Base-by-base conservation (phyloP, 352 stramenopile genomes). In the Phytophthora pinifolia region DNA sequence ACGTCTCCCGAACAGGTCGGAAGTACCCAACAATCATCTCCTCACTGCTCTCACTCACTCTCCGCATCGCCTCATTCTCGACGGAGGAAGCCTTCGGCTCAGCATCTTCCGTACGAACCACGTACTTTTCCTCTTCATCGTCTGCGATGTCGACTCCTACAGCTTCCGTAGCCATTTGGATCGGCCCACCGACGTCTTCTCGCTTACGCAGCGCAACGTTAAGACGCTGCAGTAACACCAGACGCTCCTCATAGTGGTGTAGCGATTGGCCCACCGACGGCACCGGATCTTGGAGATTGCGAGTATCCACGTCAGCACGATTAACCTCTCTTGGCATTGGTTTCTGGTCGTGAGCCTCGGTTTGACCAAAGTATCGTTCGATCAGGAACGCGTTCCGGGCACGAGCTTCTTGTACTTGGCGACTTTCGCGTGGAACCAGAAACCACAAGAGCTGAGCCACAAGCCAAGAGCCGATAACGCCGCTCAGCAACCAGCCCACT, bases 11-110 rank as follows among this genome's bases (percentile, higher is more conserved):
- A 37, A 68, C 45, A 15, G 52, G 59, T 7, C 65, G 46, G 42
- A 74, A 73, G 45, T 79, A 79, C 6, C 67, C 70, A 4, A 73
- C 57, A 55, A 80, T 58, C 65, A 77, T 74, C 34, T 76, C 53
- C 27, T 77, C 64, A 9, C 32, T 59, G 33, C 12, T 54, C 33
- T 58, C 47, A 25, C 53, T 67, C 4, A 15, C n/a, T 47, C n/a
- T 51, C 10, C 37, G 44, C 13, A 41, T 18, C 4, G 25, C 14
- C 9, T 67, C 46, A 35, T 58, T 41, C 14, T 62, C 51, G 13
- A 4, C 8, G 4, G 17, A 55, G 4, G 45, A 4, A 25, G 8
- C 17, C 8, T 27, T 9, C 4, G n/a, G 9, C 2, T 12, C 9
- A 46, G 46, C 36, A 48, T 29, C 9, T 46, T 46, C 20, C 4